Base-by-base conservation (phyloP, 2,329 filamentous ascomycete species). In the Colletotrichum navitas region DNA sequence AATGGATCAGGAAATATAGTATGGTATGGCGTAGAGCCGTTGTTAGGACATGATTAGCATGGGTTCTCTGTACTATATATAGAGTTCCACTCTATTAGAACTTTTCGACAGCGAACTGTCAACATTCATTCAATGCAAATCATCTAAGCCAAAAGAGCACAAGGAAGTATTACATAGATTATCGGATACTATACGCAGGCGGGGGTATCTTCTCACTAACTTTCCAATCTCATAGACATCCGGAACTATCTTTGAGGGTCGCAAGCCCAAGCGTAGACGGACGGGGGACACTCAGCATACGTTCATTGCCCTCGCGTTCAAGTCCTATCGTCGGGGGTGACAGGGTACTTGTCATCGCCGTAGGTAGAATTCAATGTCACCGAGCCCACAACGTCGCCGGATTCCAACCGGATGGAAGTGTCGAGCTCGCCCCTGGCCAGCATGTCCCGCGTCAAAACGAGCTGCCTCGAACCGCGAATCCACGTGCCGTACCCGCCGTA, bases 401-500 rank as follows among this genome's bases (percentile, higher is more conserved):
- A 84, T 75, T 92, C 90, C 39, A 92, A 80, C 2, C 89, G 83
- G 47, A 91, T 87, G 85, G 89, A 92, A 0, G 89, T 91, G 43
- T 90, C 84, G 0, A 89, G 79, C 47, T 84, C 83, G 26, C 80
- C 74, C 5, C 80, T 74, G 7, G 76, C 75, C 21, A 89, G 76
- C 29, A 78, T 78, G 1, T 81, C 77, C 51, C 87, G 81, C 2
- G 83, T 80, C 1, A 91, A 74, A 2, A 83, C 74, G 16, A 92
- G 80, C 74, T 91, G 87, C 1, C 90, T 83, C 5, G 85, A 85
- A 1, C 91, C 91, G 0, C 91, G 86, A 12, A 86, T 85, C 88
- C 88, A 92, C 56, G 84, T 83, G 0, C 90, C 89, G 74, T 93
- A 93, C 0, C 92, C 91, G 0, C 91, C 92, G 66, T 93, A 93